Conservation (phyloP, 2,329 filamentous ascomycete species). For the Aureobasidium melanogenum region DNA sequence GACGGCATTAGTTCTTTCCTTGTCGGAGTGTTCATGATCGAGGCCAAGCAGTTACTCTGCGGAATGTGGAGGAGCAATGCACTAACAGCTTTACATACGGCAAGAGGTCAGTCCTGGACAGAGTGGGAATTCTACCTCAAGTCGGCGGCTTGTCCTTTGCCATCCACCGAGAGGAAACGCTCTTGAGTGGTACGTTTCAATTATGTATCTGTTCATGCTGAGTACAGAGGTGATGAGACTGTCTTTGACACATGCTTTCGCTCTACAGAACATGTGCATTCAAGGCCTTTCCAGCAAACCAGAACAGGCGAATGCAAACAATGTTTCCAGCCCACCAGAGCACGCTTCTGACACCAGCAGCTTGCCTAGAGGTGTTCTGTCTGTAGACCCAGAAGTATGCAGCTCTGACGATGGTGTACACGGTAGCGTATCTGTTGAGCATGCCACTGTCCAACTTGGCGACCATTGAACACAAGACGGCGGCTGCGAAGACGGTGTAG, state of each 20-base stretch:
- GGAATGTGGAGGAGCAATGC: not conserved
- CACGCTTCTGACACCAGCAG: slow-evolving; percentile 30
- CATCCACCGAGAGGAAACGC: not conserved
- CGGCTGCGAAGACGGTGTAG: slow-evolving; percentile 30
- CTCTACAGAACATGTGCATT: slow-evolving; percentile 13
- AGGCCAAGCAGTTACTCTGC: not conserved
- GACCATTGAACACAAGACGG: slow-evolving; percentile 32
- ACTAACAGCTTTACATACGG: not conserved
- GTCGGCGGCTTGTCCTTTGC: not conserved
- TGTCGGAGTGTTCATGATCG: not conserved
- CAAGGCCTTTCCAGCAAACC: slow-evolving; percentile 26
- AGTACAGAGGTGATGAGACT: not conserved
- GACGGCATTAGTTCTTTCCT: not conserved
- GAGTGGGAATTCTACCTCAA: not conserved
- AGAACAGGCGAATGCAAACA: slow-evolving; percentile 32
- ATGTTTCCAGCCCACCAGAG: slow-evolving; percentile 38
- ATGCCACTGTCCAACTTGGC: slow-evolving; percentile 28
- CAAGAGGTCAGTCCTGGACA: too few relatives aligned
- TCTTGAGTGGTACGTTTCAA: not conserved
- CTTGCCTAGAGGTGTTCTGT: slow-evolving; percentile 26
- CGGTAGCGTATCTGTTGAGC: slow-evolving; percentile 32
- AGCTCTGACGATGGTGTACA: slow-evolving; percentile 35
- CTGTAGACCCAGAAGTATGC: slow-evolving; percentile 35
- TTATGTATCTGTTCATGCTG: not conserved
- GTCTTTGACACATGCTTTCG: not conserved